Conservation (phyloP, 768 basidiomycete genomes). For the Tulasnella sp. region DNA sequence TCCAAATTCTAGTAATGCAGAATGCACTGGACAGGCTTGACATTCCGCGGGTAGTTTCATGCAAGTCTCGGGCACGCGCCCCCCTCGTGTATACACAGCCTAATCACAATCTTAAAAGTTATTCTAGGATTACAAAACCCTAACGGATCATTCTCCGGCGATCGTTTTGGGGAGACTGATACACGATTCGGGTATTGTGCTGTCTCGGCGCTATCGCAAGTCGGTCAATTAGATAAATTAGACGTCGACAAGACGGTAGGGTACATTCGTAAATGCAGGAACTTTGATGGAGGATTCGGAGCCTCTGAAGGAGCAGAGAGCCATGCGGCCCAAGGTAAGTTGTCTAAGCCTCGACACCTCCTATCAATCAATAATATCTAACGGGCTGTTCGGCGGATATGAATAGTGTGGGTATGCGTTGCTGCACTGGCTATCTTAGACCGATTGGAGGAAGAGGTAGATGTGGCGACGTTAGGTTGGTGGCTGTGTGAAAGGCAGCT, state of each 20-base stretch:
- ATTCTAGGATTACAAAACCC: slow-evolving; percentile 73
- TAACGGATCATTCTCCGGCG: slow-evolving; percentile 82
- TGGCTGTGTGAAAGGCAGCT: slow-evolving; percentile 93
- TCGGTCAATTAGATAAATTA: slow-evolving; percentile 58
- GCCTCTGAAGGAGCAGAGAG: slow-evolving; percentile 74
- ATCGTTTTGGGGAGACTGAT: slow-evolving; percentile 81
- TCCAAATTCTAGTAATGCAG: slow-evolving; percentile 82
- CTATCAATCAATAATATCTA: background rate
- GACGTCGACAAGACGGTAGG: slow-evolving; percentile 50
- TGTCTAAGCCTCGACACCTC: background rate
- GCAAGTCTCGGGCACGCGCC: background rate
- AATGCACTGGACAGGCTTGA: slow-evolving; percentile 65
- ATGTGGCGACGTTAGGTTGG: slow-evolving; percentile 69
- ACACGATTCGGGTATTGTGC: slow-evolving; percentile 86
- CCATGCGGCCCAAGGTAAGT: slow-evolving; percentile 76
- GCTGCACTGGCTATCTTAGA: slow-evolving; percentile 81
- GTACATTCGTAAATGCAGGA: slow-evolving; percentile 67
- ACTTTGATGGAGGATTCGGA: slow-evolving; percentile 96
- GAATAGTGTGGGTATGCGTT: slow-evolving; percentile 74
- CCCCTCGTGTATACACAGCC: background rate
- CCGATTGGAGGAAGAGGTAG: slow-evolving; percentile 56
- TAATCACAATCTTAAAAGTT: slow-evolving; percentile 41
- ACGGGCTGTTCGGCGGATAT: background rate
- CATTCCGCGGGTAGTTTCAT: slow-evolving; percentile 20
- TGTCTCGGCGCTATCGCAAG: slow-evolving; percentile 66